phyloP scores from a whole-genome alignment of 139 green algal species.

The Chlamydomonas applanata region DNA sequence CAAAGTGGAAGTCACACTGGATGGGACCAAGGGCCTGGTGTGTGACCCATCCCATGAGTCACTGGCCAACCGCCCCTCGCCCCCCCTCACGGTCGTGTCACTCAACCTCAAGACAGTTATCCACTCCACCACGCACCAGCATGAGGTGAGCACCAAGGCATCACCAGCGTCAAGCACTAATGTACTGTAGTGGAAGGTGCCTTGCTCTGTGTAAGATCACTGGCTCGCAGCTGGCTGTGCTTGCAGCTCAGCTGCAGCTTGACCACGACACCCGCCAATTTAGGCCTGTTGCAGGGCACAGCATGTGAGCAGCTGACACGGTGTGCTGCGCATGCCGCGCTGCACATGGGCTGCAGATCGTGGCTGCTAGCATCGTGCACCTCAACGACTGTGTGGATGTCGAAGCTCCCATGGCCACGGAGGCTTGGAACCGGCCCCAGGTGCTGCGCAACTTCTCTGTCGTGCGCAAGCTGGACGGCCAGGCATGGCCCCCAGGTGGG shows the following conservation, averaged over 20 bases:
- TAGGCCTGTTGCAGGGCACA: too few species aligned
- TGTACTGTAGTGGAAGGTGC: too few species aligned
- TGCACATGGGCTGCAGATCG: slow-evolving; percentile 70
- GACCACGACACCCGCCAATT: too few species aligned
- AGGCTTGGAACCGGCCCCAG: slow-evolving; percentile 64
- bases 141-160: slow-evolving; percentile 39
- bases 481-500: slow-evolving; percentile 67
- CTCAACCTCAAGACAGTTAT: slow-evolving; percentile 87
- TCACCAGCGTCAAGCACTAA: background rate
- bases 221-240: too few species aligned
- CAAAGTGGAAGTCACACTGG: slow-evolving; percentile 83
- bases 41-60: slow-evolving; percentile 14
- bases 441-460: slow-evolving; percentile 81
- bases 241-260: too few species aligned
- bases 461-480: slow-evolving; percentile 80
- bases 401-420: slow-evolving; percentile 58
- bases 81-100: slow-evolving; percentile 82
- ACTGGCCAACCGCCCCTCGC: slow-evolving; percentile 39
- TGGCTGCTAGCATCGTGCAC: slow-evolving; percentile 73
- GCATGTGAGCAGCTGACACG: too few species aligned
- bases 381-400: slow-evolving; percentile 41
- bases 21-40: slow-evolving; percentile 59
- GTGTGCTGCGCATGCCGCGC: too few species aligned
- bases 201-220: too few species aligned
- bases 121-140: slow-evolving; percentile 49